Evolutionary conservation across 192 early-diverging fungal species (phyloP), one percentile per base, ranked within the genome.

Genomic region (Lobosporangium transversale): DNA sequence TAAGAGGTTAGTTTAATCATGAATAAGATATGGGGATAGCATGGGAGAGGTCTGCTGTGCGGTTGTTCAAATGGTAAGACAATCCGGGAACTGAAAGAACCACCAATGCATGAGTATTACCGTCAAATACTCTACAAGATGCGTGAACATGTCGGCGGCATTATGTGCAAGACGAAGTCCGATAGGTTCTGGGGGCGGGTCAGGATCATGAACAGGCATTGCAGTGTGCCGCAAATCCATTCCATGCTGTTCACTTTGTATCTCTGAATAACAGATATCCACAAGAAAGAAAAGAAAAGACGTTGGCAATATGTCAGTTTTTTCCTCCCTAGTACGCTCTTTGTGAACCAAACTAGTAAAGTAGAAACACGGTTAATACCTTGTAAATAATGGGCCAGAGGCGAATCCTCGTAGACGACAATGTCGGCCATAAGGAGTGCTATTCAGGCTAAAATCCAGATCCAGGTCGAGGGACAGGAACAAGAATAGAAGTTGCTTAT

Each of bases 401-500:
- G 88, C 24, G 85, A 83, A 55, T 89, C 88, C 66, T 89, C 86
- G 57, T 89, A 89, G 21, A 89, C 80, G 53, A 89, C 75, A 43
- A 82, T 74, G 59, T 89, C 88, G 26, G 79, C 58, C 86, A 89
- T 88, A 12, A 27, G 55, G 29, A 27, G 32, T 45, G 23, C 23
- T 24, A 9, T 42, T 9, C 10, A 42, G 40, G 9, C 5, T 48
- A 11, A 30, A 33, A 43, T 58, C 43, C 32, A 24, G 58, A 30
- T n/a, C 40, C 53, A 54, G 26, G 31, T 32, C 33, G 53, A 29
- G 29, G 27, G 52, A 53, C 52, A 53, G 30, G 52, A 50, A 14
- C 10, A 50, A 21, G 23, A 21, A 11, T 42, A 17, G 9, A 42
- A 42, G 17, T 9, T 42, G 9, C 9, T 17, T 42, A 42, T 9